phyloP scores from a whole-genome alignment of 2,329 filamentous ascomycete species.

The Didymosphaeria variabile region DNA sequence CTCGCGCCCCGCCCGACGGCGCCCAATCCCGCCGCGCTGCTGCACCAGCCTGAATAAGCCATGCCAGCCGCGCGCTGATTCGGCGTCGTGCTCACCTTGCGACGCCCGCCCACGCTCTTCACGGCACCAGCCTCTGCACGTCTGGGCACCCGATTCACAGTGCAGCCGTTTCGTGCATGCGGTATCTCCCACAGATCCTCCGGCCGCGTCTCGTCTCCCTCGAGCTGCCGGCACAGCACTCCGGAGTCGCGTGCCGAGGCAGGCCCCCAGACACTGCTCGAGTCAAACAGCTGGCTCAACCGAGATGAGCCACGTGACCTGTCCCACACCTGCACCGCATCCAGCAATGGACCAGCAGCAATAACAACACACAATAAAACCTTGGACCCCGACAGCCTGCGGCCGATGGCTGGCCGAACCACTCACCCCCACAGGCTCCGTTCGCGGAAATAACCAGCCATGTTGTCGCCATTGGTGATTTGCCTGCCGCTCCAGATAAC shows the following conservation, averaged over 20 bases:
- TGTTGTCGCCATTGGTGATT: slow-evolving; percentile 8
- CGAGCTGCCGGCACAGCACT: neutral
- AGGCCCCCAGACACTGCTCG: neutral
- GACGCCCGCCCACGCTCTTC: neutral
- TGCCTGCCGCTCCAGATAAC: neutral
- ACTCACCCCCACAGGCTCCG: slow-evolving; percentile 11
- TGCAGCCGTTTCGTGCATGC: neutral
- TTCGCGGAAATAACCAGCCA: slow-evolving; percentile 13
- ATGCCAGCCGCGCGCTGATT: neutral
- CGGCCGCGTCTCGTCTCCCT: neutral
- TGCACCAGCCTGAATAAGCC: slow-evolving; percentile 6
- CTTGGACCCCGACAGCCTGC: slow-evolving; percentile 3
- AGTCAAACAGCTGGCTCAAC: slow-evolving; percentile 9
- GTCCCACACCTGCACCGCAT: neutral
- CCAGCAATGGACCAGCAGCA: neutral
- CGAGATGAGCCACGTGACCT: slow-evolving; percentile 13
- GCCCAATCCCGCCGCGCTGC: neutral
- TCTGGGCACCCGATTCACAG: neutral
- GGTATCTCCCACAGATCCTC: neutral
- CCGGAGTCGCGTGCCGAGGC: slow-evolving; percentile 1
- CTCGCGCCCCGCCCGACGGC: neutral
- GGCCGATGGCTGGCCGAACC: slow-evolving; percentile 9
- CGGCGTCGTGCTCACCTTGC: neutral
- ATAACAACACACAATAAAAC: neutral
- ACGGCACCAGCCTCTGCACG: neutral